A percentile compares a stretch with the other conserved stretches of the same genome.
These are phyloP conservation scores for Andrographis paniculata DNA, from an alignment of 305 asterid genomes.

Conservation along the genomic window DNA sequence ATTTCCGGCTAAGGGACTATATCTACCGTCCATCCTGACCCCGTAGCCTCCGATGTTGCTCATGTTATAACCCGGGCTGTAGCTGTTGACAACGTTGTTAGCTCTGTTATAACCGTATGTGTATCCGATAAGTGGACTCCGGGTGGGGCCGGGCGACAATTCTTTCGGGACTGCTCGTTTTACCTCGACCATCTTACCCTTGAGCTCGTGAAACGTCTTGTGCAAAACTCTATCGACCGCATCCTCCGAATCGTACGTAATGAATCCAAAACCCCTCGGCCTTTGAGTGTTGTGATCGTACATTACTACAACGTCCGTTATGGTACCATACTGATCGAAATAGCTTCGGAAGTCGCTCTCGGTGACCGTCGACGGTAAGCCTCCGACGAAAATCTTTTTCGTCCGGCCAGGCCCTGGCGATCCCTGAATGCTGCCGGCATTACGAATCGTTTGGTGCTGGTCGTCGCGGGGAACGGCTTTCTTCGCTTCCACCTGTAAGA, in stretches of 20 bases:
- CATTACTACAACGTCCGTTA: constrained; percentile 61
- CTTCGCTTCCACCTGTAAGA: constrained; percentile 56
- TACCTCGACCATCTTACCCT: constrained; percentile 66
- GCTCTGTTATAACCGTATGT: constrained; percentile 44
- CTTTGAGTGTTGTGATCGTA: constrained; percentile 65
- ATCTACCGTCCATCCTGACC: constrained; percentile 42
- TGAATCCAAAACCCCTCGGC: constrained; percentile 66
- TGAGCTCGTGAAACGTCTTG: constrained; percentile 58
- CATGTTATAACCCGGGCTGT: constrained; percentile 42
- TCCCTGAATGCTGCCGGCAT: constrained; percentile 35
- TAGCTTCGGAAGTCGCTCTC: constrained; percentile 43
- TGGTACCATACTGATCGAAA: constrained; percentile 51
- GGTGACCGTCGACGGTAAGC: constrained; percentile 43
- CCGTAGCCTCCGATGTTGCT: constrained; percentile 51
- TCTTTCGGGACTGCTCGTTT: constrained; percentile 68
- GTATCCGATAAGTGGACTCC: constrained; percentile 46
- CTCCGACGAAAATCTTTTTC: constrained; percentile 55
- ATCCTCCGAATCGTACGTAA: constrained; percentile 55
- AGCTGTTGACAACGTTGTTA: constrained; percentile 40
- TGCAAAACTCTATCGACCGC: constrained; percentile 57
- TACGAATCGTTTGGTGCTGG: constrained; percentile 33
- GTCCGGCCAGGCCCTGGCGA: constrained; percentile 42
- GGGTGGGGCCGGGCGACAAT: constrained; percentile 43
- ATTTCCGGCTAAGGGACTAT: constrained; percentile 34
- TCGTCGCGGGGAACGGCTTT: constrained; percentile 53